Base-by-base conservation (phyloP, 352 stramenopile species). In the Phytophthora macrochlamydospora region DNA sequence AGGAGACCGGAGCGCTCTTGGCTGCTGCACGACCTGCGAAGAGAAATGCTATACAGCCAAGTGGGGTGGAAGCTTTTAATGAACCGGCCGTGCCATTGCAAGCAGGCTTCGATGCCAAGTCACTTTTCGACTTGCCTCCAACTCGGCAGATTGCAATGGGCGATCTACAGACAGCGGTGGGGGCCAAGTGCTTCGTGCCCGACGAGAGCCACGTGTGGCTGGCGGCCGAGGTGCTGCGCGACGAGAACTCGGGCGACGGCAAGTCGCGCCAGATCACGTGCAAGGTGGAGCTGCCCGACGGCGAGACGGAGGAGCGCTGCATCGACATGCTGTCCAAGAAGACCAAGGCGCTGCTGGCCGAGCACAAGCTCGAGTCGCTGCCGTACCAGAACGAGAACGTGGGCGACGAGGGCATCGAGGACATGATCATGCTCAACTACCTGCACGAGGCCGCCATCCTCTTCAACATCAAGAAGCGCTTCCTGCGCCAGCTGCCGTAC, bases 381-480 rank as follows among this genome's bases (percentile, higher is more conserved):
- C 87, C 87, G 4, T 95, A 93, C 70, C 87, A 95, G 73, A 95
- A 95, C 58, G 87, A 94, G 55, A 83, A 83, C 61, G 40, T 88
- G 13, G 80, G 82, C 8, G 59, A 72, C 4, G 69, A 82, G 29
- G 87, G 87, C 59, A 92, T 94, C 18, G 87, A 94, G 45, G 87
- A 95, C 59, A 94, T 96, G 88, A 91, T 91, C 71, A 82, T 73
- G 53, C 81, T 96, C 61, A 94, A 92, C 76, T 94, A 97, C 69
- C 79, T 98, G 24, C 92, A 97, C 71, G 91, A 97, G 66, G 85
- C 92, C 3, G 90, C 90, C 50, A 96, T 98, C 57, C 60, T 98
- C 14, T 97, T 83, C 70, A 98, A 97, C 66, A 71, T 98, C 52
- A 89, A 93, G 67, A 78, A 73, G 70, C 81, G 91, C 31, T 97